These are phyloP conservation scores for Lecanicillium sp. DNA, from an alignment of 2,329 filamentous ascomycete genomes.

Conservation along the genomic window DNA sequence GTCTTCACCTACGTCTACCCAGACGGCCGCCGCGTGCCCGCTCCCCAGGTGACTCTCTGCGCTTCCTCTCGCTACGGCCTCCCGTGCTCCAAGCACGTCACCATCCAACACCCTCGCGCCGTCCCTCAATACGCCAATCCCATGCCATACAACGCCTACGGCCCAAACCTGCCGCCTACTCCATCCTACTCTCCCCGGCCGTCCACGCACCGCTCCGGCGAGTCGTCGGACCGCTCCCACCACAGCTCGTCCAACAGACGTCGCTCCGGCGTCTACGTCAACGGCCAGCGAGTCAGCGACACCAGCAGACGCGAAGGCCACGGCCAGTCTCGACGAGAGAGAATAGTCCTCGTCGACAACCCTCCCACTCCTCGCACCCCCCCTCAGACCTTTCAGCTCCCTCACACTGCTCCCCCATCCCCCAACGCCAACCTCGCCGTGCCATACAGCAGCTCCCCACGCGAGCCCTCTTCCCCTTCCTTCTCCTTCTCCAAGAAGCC, in stretches of 20 bases:
- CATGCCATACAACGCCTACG: slow-evolving; percentile 16
- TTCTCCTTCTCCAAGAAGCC: slow-evolving; percentile 24
- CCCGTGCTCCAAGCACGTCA: slow-evolving; percentile 32
- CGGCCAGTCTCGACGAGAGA: slow-evolving; percentile 26
- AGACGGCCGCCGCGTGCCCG: slow-evolving; percentile 29
- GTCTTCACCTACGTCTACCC: slow-evolving; percentile 38
- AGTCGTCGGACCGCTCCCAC: slow-evolving; percentile 9
- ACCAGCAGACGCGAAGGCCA: slow-evolving; percentile 20
- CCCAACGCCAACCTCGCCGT: slow-evolving; percentile 17
- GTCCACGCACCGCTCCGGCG: slow-evolving; percentile 11
- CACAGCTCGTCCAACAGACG: slow-evolving; percentile 19
- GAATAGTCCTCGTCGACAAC: slow-evolving; percentile 35
- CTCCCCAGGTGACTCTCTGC: slow-evolving; percentile 29
- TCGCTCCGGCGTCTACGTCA: slow-evolving; percentile 27
- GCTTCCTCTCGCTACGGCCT: slow-evolving; percentile 27
- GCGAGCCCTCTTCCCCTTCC: slow-evolving; percentile 11
- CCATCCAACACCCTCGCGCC: slow-evolving; percentile 31
- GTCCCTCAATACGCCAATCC: slow-evolving; percentile 21
- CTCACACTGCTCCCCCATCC: slow-evolving; percentile 33
- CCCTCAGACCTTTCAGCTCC: slow-evolving; percentile 30
- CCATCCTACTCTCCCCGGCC: slow-evolving; percentile 26
- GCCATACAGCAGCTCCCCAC: slow-evolving; percentile 17
- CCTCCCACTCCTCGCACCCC: slow-evolving; percentile 38
- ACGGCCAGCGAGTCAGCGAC: slow-evolving; percentile 26
- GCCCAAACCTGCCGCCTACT: slow-evolving; percentile 28